Conservation (phyloP, 2,329 filamentous ascomycete genomes). For the Pseudogymnoascus sp. region DNA sequence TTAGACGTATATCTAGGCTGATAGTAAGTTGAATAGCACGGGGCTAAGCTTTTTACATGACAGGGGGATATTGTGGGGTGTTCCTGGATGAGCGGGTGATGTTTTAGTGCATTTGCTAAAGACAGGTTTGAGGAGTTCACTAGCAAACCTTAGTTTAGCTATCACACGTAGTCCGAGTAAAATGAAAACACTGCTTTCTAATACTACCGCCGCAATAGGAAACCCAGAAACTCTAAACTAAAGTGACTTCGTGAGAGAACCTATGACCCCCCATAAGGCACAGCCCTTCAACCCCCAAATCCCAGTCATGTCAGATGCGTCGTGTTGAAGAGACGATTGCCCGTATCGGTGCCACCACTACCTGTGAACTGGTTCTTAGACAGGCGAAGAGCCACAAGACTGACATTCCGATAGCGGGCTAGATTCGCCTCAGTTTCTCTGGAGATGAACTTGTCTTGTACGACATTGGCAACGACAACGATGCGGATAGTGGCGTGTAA, state of each 20-base stretch:
- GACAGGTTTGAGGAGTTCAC: neutral
- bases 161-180: neutral
- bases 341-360: constrained; percentile 47
- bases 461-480: constrained; percentile 35
- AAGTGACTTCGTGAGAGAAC: too few species aligned
- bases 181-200: neutral
- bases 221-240: neutral
- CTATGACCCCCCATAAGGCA: neutral
- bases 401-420: constrained; percentile 26
- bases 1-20: neutral
- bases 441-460: neutral
- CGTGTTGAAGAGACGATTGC: constrained; percentile 53
- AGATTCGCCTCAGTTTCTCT: constrained; percentile 11
- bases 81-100: neutral
- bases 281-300: neutral
- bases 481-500: constrained; percentile 37
- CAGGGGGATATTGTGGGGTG: neutral
- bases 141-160: neutral
- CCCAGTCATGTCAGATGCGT: constrained; percentile 34
- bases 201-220: neutral
- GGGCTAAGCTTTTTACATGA: neutral
- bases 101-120: neutral
- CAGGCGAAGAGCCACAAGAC: constrained; percentile 45
- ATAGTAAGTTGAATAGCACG: neutral
- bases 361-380: constrained; percentile 52